A percentile compares a stretch with the other conserved stretches of the same genome.
Evolutionary conservation across 805 yeast species (phyloP).

Genomic region (Sugiyamaella marilandica): DNA sequence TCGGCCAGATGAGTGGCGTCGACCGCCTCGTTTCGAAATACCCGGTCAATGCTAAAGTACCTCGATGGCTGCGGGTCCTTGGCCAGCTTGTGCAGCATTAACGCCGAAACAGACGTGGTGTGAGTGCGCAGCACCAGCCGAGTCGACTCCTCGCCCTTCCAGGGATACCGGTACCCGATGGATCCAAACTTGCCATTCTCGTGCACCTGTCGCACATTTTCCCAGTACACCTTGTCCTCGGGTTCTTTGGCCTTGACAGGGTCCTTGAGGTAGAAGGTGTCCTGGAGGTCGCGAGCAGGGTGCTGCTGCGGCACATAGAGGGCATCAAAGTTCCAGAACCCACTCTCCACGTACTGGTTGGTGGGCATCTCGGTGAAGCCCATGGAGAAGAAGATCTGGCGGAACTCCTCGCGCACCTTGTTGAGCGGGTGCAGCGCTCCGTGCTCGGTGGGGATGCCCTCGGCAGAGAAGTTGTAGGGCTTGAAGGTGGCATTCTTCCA

Average conservation of each 20-base stretch:
- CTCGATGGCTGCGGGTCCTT: constrained; percentile 81
- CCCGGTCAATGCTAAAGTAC: constrained; percentile 94
- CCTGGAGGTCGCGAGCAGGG: constrained; percentile 99
- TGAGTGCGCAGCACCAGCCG: constrained; percentile 95
- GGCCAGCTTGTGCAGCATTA: constrained; percentile 83
- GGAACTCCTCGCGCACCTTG: constrained; percentile 95
- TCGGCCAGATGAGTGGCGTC: constrained; percentile 99
- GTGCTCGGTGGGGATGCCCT: constrained; percentile 77
- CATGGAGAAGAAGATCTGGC: constrained; percentile 95
- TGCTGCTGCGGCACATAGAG: constrained; percentile 98
- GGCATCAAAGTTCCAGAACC: constrained; percentile 98
- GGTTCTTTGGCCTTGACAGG: constrained; percentile 81
- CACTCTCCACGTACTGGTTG: constrained; percentile 94
- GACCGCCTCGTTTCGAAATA: constrained; percentile 98
- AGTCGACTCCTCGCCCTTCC: constrained; percentile 88
- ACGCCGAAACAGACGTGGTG: constrained; percentile 90
- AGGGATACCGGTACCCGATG: constrained; percentile 96
- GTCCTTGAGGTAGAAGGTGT: constrained; percentile 94
- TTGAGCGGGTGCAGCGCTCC: constrained; percentile 97
- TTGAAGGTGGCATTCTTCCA: constrained; percentile 86
- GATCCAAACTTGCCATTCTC: constrained; percentile 89
- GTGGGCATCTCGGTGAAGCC: constrained; percentile 99
- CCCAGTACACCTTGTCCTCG: constrained; percentile 71
- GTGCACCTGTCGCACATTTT: constrained; percentile 77
- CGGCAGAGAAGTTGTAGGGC: constrained; percentile 93